Conservation (phyloP, 805 yeast genomes). For the Danielia oregonensis region DNA sequence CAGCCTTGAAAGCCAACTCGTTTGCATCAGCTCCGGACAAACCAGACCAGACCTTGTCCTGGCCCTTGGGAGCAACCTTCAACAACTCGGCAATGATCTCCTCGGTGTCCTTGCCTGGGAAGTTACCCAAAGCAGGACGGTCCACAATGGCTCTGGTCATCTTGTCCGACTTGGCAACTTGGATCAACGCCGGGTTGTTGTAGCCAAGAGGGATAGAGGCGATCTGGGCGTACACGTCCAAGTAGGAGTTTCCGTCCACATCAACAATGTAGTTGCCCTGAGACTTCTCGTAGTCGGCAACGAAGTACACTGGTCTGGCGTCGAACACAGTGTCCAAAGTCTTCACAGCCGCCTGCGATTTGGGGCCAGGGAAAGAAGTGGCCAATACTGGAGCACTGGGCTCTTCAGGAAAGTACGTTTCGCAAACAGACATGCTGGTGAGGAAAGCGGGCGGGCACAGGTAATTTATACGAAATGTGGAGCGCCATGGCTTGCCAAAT, state of each 20-base stretch:
- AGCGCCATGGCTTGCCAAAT: not conserved
- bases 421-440: constrained; percentile 40
- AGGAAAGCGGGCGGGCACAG: not conserved
- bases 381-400: constrained; percentile 65
- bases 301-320: constrained; percentile 67
- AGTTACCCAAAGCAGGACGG: constrained; percentile 74
- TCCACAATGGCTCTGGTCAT: constrained; percentile 72
- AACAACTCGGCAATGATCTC: constrained; percentile 49
- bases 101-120: constrained; percentile 54
- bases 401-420: constrained; percentile 71
- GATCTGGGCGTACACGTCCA: constrained; percentile 80
- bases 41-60: constrained; percentile 72
- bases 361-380: constrained; percentile 78
- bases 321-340: constrained; percentile 64
- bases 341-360: constrained; percentile 48
- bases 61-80: constrained; percentile 76
- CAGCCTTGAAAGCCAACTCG: constrained; percentile 86
- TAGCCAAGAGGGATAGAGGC: constrained; percentile 84
- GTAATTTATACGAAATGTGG: not conserved
- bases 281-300: constrained; percentile 74
- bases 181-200: constrained; percentile 73
- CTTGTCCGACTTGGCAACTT: constrained; percentile 65
- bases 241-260: constrained; percentile 69
- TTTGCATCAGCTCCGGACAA: constrained; percentile 86
- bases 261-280: constrained; percentile 77